Evolutionary conservation across 2,329 filamentous ascomycete species (phyloP).

Genomic region (Diaporthe sp.): DNA sequence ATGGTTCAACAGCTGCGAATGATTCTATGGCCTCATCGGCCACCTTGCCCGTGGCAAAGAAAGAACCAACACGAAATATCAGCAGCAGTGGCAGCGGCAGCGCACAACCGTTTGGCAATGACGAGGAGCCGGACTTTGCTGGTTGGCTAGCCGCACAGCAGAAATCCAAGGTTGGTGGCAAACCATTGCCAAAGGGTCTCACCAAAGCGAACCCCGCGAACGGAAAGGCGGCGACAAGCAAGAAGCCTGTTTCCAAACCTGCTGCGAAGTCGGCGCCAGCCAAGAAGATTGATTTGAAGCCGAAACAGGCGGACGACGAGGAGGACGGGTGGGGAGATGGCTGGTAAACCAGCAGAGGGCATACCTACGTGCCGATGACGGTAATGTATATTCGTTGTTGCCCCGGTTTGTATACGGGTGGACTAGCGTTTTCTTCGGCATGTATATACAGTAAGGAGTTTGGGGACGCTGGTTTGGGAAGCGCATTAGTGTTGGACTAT

Average conservation of each 20-base stretch:
- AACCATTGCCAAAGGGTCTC: conserved; percentile 86
- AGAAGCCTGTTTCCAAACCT: conserved; percentile 61
- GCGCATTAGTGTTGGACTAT: conserved; percentile 5
- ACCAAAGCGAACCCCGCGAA: conserved; percentile 67
- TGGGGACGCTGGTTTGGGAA: conserved; percentile 5
- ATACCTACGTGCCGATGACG: not conserved
- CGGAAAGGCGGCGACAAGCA: conserved; percentile 51
- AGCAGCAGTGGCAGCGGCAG: conserved; percentile 48
- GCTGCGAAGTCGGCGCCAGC: conserved; percentile 59
- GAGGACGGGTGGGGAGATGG: conserved; percentile 75
- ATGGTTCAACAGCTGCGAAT: conserved; percentile 51
- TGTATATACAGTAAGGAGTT: conserved; percentile 35
- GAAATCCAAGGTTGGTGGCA: conserved; percentile 76
- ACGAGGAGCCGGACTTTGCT: conserved; percentile 93
- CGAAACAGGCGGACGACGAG: conserved; percentile 69
- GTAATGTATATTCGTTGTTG: conserved; percentile 35
- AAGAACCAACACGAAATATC: conserved; percentile 44
- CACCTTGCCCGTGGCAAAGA: conserved; percentile 42
- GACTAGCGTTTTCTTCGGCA: conserved; percentile 23
- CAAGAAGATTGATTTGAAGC: conserved; percentile 80
- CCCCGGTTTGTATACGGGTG: not conserved
- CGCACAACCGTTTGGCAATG: conserved; percentile 79
- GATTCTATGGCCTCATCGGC: conserved; percentile 42
- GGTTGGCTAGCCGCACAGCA: conserved; percentile 93
- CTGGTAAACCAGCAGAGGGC: conserved; percentile 60